These are phyloP conservation scores for Starmerella gropengiesseri DNA, from an alignment of 805 yeast genomes.

Conservation along the genomic window DNA sequence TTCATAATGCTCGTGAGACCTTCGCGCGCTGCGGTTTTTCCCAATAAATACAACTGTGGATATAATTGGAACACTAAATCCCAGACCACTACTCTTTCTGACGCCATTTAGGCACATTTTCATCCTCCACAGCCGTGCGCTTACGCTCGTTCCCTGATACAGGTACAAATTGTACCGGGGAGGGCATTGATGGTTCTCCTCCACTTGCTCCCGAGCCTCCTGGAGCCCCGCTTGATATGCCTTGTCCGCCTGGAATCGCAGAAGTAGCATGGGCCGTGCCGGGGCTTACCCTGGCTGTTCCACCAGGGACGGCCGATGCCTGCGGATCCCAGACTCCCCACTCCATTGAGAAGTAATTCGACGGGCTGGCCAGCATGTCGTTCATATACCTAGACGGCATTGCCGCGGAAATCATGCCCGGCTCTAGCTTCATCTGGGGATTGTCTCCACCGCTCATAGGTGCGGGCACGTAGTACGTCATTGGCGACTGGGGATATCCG, in stretches of 20 bases:
- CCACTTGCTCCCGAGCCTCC: background rate
- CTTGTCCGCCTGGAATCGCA: too few species aligned
- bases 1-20: too few species aligned
- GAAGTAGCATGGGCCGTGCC: slow-evolving; percentile 1
- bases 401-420: slow-evolving; percentile 57
- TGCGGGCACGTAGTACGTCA: slow-evolving; percentile 15
- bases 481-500: slow-evolving; percentile 17
- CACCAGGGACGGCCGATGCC: slow-evolving; percentile 12
- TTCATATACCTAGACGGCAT: slow-evolving; percentile 55
- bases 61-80: background rate
- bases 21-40: too few species aligned
- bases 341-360: slow-evolving; percentile 56
- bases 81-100: background rate
- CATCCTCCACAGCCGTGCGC: slow-evolving; percentile 4
- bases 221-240: background rate
- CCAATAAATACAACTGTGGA: background rate
- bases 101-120: background rate
- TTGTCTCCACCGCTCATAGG: slow-evolving; percentile 1
- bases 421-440: slow-evolving; percentile 37
- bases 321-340: slow-evolving; percentile 35
- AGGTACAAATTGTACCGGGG: slow-evolving; percentile 2
- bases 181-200: background rate
- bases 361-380: slow-evolving; percentile 72
- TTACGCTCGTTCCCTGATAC: slow-evolving; percentile 1
- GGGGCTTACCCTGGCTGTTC: slow-evolving; percentile 10